These are phyloP conservation scores for Lolium multiflorum DNA, from an alignment of 176 grass and related monocot species.

Conservation along the genomic window DNA sequence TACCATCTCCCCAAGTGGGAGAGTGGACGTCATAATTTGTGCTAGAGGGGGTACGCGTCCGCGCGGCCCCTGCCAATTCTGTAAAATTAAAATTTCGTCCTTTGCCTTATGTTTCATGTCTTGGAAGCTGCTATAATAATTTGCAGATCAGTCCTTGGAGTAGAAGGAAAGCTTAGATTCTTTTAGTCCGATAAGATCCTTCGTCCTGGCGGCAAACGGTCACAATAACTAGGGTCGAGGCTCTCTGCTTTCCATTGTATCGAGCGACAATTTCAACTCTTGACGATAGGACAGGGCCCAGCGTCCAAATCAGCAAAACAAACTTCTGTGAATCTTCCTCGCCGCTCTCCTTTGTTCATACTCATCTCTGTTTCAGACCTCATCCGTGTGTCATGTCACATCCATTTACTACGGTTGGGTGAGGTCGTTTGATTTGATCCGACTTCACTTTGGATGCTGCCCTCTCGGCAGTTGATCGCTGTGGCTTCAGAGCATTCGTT, in stretches of 20 bases:
- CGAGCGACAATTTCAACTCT: not conserved
- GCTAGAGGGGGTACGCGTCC: slow-evolving; percentile 46
- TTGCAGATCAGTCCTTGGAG: no score
- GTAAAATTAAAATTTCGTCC: not conserved
- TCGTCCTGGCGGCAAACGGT: no score
- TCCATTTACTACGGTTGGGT: not conserved
- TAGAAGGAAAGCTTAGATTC: no score
- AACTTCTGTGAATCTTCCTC: not conserved
- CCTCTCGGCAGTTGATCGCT: no score
- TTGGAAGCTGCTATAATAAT: no score
- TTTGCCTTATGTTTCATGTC: no score
- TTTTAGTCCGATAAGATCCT: no score
- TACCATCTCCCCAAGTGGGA: slow-evolving; percentile 51
- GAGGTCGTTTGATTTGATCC: not conserved
- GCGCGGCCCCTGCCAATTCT: slow-evolving; percentile 41
- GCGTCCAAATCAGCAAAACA: not conserved
- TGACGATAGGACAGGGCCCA: not conserved
- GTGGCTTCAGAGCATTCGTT: no score
- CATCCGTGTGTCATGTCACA: not conserved
- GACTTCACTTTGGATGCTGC: not conserved
- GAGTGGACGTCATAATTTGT: slow-evolving; percentile 67
- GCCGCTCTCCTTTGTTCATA: no score
- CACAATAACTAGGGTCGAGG: not conserved
- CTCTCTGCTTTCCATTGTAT: not conserved
- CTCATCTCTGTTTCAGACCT: not conserved